Base-by-base conservation (phyloP, 2,329 filamentous ascomycete species). In the Epichloe amarillans region DNA sequence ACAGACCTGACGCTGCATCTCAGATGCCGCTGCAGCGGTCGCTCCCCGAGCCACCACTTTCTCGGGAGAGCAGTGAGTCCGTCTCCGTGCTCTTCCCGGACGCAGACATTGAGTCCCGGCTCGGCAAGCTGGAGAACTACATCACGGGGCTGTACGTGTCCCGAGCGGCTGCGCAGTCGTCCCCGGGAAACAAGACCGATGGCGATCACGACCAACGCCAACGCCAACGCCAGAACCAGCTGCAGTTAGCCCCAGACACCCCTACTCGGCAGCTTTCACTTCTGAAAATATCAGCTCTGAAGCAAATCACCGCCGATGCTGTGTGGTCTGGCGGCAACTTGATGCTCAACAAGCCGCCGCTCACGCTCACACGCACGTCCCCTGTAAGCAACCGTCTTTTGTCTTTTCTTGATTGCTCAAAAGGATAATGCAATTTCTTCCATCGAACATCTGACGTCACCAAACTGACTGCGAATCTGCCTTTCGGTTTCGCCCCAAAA, bases 91-190 rank as follows among this genome's bases (percentile, higher is more conserved):
- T 35, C 23, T 39, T 42, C 8, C 38, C 50, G 26, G 39, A 47
- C 33, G 11, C 33, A 12, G 47, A 52, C 14, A 43, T 52, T 21
- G 42, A 38, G n/a, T 38, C 37, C 21, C 50, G 47, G 23, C 50
- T 52, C 5, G 42, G 42, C 38, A 42, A 42, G 38, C 10, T 52
- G 38, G 47, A 49, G 21, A 30, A 35, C 7, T 52, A 47, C 26
- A 47, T 50, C 21, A 21, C 47, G 4, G 37, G 46, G 3, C 19
- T 46, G 10, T 33, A 40, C 15, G 43, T 8, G 17, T 15, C 42
- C 5, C 7, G 5, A 21, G 35, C n/a, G 8, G 23, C 39, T 7
- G n/a, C 21, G 15, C n/a, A 19, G 10, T 42, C 38, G 19, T 17
- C 10, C 12, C 30, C 30, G 5, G 14, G 12, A 8, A 38, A 15